Base-by-base conservation (phyloP, 768 basidiomycete species). In the Mycena crocata region DNA sequence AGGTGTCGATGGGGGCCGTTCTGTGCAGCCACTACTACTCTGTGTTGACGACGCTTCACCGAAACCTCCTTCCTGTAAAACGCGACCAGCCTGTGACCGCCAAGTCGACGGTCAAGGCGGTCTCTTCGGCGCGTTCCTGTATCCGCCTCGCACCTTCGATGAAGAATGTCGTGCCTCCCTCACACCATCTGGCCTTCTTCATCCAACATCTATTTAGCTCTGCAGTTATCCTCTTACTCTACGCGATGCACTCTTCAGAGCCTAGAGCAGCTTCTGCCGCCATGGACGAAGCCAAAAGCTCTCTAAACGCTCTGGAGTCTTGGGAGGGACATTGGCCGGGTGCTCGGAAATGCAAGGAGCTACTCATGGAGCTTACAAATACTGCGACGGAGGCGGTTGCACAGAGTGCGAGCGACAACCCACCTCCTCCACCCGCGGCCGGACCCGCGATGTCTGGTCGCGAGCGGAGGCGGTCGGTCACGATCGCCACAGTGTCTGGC, bases 251-350 rank as follows among this genome's bases (percentile, higher is more conserved):
- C 76, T 87, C 89, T 6, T 74, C 88, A 2, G 93, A 95, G 58
- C 74, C 85, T 14, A 84, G 86, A 45, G 87, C 88, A 44, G 87
- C 89, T n/a, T 76, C 83, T 31, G 84, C 88, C 15, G 93, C 94
- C 15, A 90, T 95, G 89, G 91, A 93, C 9, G 94, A 95, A 80
- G 93, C 91, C 10, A 89, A 85, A 77, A 89, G 87, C 62, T 89
- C 92, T 39, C 78, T 95, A 39, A 75, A 79, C 30, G 90, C 93
- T 28, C 81, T 95, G 59, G 90, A 90, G 73, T 87, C 89, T 8
- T 93, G 93, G 90, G 94, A 94, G 75, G 92, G 92, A 2, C 85
- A 87, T 61, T 95, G 94, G 94, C 94, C 94, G 24, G 94, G 94
- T 19, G 93, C 93, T 67, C 86, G 88, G 44, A 95, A 95, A 77